A percentile compares a stretch with the other conserved stretches of the same genome.
Conservation (phyloP, 345 rosid genomes). For the Dipteronia dyeriana region DNA sequence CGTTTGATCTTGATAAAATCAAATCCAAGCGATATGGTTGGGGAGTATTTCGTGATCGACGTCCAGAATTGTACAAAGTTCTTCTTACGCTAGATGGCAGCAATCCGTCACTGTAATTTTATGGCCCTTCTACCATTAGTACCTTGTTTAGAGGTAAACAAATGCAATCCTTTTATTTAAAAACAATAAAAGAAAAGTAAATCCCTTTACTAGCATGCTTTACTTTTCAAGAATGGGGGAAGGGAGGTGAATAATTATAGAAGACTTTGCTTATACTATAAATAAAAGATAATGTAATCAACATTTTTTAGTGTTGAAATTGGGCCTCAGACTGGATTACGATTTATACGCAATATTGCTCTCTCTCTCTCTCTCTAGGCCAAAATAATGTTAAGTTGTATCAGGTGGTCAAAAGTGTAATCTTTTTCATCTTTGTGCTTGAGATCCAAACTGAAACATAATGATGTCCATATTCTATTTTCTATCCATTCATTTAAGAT, state of each 20-base stretch:
- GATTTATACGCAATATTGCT: neutral
- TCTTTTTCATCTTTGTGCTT: too few species aligned
- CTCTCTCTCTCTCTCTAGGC: neutral
- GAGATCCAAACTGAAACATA: neutral
- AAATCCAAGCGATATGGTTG: slow-evolving; percentile 79
- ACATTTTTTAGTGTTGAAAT: neutral
- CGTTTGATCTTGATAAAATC: slow-evolving; percentile 74
- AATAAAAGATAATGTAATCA: neutral
- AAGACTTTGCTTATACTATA: neutral
- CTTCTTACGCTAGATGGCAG: slow-evolving; percentile 89
- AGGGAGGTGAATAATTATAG: neutral
- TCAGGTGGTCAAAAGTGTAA: too few species aligned
- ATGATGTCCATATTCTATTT: neutral
- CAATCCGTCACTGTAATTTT: slow-evolving; percentile 30
- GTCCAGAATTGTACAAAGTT: slow-evolving; percentile 85
- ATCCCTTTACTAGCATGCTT: neutral
- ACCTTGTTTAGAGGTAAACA: slow-evolving; percentile 21
- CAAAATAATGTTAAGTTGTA: neutral
- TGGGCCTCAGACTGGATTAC: slow-evolving; percentile 4
- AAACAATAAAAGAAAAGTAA: neutral
- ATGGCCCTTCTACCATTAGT: neutral
- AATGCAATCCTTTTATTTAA: slow-evolving; percentile 5
- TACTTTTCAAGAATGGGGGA: neutral
- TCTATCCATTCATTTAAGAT: slow-evolving; percentile 5
- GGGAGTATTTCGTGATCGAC: slow-evolving; percentile 90